Base-by-base conservation (phyloP, 208 protist species). In the Wallacemonas sp. region DNA sequence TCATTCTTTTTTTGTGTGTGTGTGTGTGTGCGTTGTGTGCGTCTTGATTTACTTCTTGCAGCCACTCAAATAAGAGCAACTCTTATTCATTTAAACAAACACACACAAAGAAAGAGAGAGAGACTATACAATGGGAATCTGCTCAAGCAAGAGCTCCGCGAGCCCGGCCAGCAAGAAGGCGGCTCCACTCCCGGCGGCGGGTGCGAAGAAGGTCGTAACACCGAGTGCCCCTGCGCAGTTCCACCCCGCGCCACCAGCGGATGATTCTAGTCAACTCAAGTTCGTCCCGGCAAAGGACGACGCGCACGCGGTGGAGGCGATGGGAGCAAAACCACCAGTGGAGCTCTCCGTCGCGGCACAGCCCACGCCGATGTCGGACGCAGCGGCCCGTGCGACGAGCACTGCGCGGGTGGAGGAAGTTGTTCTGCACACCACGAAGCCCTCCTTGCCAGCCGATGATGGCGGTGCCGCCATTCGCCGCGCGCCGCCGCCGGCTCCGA, bases 51-150 rank as follows among this genome's bases (percentile, higher is more conserved):
- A 36, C 31, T 19, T 39, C 12, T 49, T 28, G 12, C 28, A 38
- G 15, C 19, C 44, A 34, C 36, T n/a, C n/a, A n/a, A n/a, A n/a
- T n/a, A n/a, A n/a, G n/a, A n/a, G n/a, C n/a, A n/a, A n/a, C n/a
- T n/a, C 21, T 28, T 55, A 38, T 69, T 62, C 45, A 3, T 62
- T 61, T 53, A 45, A 30, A 26, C 36, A 51, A 30, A 51, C n/a
- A 42, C 26, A 34, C 21, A 66, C 17, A 55, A 55, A 39, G 36
- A 44, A n/a, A n/a, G n/a, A n/a, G n/a, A n/a, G n/a, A n/a, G n/a
- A n/a, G n/a, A n/a, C n/a, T n/a, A n/a, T n/a, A n/a, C n/a, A n/a
- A 75, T 65, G 60, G 62, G 56, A 24, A 27, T 4, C 41, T 70
- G 65, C 30, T 30, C 24, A 14, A 55, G 49, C 45, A 70, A 62